Percentiles rank a stretch among this genome's conserved stretches.
phyloP scores from a whole-genome alignment of 2,329 filamentous ascomycete species.

The Cladobotryum mycophilum region DNA sequence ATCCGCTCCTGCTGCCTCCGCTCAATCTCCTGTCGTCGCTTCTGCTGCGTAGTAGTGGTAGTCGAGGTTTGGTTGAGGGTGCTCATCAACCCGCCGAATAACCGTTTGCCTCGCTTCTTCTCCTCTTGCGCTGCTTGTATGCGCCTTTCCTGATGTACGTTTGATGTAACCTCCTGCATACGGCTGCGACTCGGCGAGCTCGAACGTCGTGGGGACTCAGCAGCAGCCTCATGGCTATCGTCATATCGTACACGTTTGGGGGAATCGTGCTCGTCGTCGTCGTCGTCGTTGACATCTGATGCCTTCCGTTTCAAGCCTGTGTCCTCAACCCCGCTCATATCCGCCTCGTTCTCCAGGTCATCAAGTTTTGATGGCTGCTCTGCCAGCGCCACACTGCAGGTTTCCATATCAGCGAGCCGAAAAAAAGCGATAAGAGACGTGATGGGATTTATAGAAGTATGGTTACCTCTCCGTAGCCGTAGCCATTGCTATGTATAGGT shows the following conservation, averaged over 20 bases:
- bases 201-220: background rate
- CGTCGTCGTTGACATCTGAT: constrained; percentile 14
- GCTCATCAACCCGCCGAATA: constrained; percentile 77
- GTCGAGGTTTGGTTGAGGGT: constrained; percentile 69
- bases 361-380: background rate
- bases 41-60: constrained; percentile 56
- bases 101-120: constrained; percentile 72
- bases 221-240: constrained; percentile 11
- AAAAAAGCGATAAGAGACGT: background rate
- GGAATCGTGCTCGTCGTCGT: constrained; percentile 13
- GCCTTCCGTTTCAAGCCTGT: constrained; percentile 25
- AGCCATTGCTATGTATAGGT: constrained; percentile 7
- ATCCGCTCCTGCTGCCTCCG: constrained; percentile 72
- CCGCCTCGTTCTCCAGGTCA: background rate
- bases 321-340: constrained; percentile 1
- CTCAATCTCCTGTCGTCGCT: constrained; percentile 73
- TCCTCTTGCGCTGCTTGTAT: constrained; percentile 54
- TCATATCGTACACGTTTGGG: constrained; percentile 23
- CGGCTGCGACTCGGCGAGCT: background rate
- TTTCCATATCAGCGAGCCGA: background rate
- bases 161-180: background rate
- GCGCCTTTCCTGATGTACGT: constrained; percentile 14
- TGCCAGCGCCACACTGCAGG: constrained; percentile 4
- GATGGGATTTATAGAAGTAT: background rate
- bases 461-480: constrained; percentile 5